Conservation (phyloP, 192 early-diverging fungal genomes). For the Radiomyces spectabilis region DNA sequence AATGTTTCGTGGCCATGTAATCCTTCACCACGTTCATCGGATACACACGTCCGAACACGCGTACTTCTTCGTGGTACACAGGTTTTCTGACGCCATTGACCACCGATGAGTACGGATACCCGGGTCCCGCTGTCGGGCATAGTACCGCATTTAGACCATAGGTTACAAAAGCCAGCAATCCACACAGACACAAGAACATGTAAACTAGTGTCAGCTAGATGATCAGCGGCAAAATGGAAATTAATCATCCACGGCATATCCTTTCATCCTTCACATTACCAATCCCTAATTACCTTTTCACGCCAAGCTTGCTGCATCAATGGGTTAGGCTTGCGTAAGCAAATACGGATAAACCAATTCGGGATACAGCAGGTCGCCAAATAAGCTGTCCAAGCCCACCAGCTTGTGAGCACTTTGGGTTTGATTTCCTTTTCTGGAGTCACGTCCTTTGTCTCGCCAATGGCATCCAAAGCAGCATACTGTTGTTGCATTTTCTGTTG, state of each 20-base stretch:
- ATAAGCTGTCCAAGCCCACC: slow-evolving; percentile 31
- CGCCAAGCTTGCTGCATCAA: slow-evolving; percentile 46
- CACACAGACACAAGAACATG: slow-evolving; percentile 30
- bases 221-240: neutral
- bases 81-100: slow-evolving; percentile 4
- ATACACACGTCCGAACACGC: slow-evolving; percentile 28
- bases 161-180: slow-evolving; percentile 32
- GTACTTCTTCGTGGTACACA: slow-evolving; percentile 12
- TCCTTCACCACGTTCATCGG: slow-evolving; percentile 3
- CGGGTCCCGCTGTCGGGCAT: slow-evolving; percentile 13
- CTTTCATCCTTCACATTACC: neutral
- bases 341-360: slow-evolving; percentile 28
- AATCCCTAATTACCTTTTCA: slow-evolving; percentile 36
- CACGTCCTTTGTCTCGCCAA: neutral
- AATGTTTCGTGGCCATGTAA: slow-evolving; percentile 10
- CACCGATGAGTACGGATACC: slow-evolving; percentile 14
- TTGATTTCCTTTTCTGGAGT: neutral
- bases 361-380: slow-evolving; percentile 43
- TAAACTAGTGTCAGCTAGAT: slow-evolving; percentile 22
- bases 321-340: slow-evolving; percentile 30
- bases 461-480: slow-evolving; percentile 5
- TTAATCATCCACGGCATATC: slow-evolving; percentile 5
- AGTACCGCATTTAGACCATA: slow-evolving; percentile 30
- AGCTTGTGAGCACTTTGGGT: slow-evolving; percentile 24
- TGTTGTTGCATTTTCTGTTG: slow-evolving; percentile 16